Evolutionary conservation across 805 yeast species (phyloP), one percentile per base, ranked within the genome.

Genomic region (Cyberlindnera suaveolens): DNA sequence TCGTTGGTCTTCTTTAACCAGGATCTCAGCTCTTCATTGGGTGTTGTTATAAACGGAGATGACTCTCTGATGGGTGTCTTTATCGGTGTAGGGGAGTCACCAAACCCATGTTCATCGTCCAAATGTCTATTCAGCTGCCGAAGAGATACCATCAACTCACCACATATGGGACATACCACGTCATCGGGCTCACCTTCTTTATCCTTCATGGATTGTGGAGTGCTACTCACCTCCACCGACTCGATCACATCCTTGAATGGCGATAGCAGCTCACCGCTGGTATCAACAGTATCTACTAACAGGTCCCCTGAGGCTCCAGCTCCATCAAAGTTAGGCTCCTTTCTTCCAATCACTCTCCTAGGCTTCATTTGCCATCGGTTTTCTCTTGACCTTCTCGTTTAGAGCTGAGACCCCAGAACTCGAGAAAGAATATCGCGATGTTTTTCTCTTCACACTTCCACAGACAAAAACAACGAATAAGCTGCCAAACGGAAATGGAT

Each of bases 131-230:
- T 85, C 44, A 86, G 65, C 47, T 76, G 82, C 14, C 51, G 40
- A 33, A 81, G 59, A 6, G 74, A 70, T 6, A 75, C 61, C 81
- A 83, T 78, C 2, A 61, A 39, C 45, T 78, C 82, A 13, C 66
- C 61, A 56, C 96, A 87, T 1, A 87, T 80, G 1, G 96, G 95
- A 54, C 96, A 87, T 15, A 41, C 29, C 14, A 58, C 39, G 3
- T 44, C 40, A 7, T 23, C 40, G 9, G 9, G 20, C 7, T 13
- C n/a, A 7, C 35, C 34, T 16, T 32, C 35, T 11, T 35, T 34
- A n/a, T 20, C 30, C 5, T 47, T n/a, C 14, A 17, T 9, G 15
- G 33, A 15, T 15, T 23, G 27, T 23, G 27, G 27, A 23, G 27
- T 23, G 27, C 11, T 9, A 23, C 3, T 23, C 27, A 36, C 36